Percentiles rank a stretch among this genome's conserved stretches.
phyloP scores from a whole-genome alignment of 345 rosid genomes.

The Turritis glabra region DNA sequence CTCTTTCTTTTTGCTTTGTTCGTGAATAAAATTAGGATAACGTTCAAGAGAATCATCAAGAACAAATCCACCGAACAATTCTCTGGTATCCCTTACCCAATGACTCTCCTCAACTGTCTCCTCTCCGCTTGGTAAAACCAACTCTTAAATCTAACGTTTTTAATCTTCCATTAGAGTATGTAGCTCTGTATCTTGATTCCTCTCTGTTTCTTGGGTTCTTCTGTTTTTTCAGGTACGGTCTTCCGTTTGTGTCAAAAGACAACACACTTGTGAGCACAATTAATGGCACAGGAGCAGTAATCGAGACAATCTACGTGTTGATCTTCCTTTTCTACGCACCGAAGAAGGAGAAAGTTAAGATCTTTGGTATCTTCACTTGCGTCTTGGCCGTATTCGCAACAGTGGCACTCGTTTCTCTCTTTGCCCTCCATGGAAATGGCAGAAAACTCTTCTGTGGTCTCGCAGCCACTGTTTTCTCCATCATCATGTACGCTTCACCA shows the following conservation, averaged over 20 bases:
- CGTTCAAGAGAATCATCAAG: slow-evolving; percentile 75
- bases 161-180: neutral
- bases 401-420: slow-evolving; percentile 64
- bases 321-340: slow-evolving; percentile 67
- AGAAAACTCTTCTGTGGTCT: slow-evolving; percentile 86
- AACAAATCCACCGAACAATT: slow-evolving; percentile 79
- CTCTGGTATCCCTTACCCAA: slow-evolving; percentile 94
- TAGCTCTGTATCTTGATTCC: neutral
- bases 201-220: neutral
- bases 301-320: slow-evolving; percentile 69
- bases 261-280: slow-evolving; percentile 77
- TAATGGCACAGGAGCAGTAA: slow-evolving; percentile 75
- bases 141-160: neutral
- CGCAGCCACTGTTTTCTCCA: slow-evolving; percentile 83
- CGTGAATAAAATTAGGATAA: slow-evolving; percentile 52
- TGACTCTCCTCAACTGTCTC: slow-evolving; percentile 97
- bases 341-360: slow-evolving; percentile 73
- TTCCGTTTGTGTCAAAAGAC: slow-evolving; percentile 84
- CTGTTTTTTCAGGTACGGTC: slow-evolving; percentile 71
- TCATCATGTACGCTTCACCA: slow-evolving; percentile 96
- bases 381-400: slow-evolving; percentile 60
- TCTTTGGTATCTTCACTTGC: slow-evolving; percentile 53
- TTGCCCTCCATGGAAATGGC: slow-evolving; percentile 61
- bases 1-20: neutral
- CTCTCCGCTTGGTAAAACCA: slow-evolving; percentile 82